A percentile compares a stretch with the other conserved stretches of the same genome.
phyloP scores from a whole-genome alignment of 768 basidiomycete genomes.

The Podaxis rugospora region DNA sequence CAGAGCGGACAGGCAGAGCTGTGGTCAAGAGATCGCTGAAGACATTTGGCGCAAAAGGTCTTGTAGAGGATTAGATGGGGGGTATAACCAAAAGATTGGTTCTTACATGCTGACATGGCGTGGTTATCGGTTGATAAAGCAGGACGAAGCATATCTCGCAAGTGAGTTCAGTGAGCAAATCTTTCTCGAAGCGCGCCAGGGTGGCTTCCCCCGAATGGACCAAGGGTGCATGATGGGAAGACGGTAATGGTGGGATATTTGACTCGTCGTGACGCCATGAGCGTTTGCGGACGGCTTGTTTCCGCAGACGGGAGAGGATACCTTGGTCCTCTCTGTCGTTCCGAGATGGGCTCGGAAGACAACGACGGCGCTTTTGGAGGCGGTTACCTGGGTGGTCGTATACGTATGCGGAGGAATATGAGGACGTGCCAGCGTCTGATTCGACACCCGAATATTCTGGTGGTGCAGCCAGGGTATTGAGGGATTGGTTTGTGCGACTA shows the following conservation, averaged over 20 bases:
- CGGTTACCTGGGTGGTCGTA: slow-evolving; percentile 15
- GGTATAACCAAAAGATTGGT: slow-evolving; percentile 16
- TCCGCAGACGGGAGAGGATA: slow-evolving; percentile 33
- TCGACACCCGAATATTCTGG: slow-evolving; percentile 27
- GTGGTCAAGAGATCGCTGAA: slow-evolving; percentile 90
- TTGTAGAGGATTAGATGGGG: slow-evolving; percentile 25
- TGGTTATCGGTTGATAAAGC: slow-evolving; percentile 83
- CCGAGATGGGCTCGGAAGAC: slow-evolving; percentile 13
- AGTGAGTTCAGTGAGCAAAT: slow-evolving; percentile 63
- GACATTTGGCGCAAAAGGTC: slow-evolving; percentile 90
- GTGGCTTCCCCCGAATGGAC: slow-evolving; percentile 20
- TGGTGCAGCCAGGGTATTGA: slow-evolving; percentile 11
- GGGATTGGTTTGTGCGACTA: slow-evolving; percentile 15
- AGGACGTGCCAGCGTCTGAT: slow-evolving; percentile 18
- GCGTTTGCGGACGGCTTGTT: slow-evolving; percentile 25
- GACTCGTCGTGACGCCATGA: slow-evolving; percentile 28
- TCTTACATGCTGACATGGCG: slow-evolving; percentile 90
- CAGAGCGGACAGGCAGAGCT: slow-evolving; percentile 81
- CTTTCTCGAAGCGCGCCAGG: slow-evolving; percentile 49
- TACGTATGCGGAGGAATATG: slow-evolving; percentile 3
- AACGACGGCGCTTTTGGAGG: slow-evolving; percentile 27
- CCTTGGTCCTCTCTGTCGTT: slow-evolving; percentile 17
- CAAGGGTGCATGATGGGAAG: slow-evolving; percentile 8
- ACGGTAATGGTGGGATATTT: slow-evolving; percentile 19
- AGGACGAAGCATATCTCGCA: slow-evolving; percentile 92